Evolutionary conservation across 2,329 filamentous ascomycete genomes (phyloP).

Genomic region (Apiospora sp.): DNA sequence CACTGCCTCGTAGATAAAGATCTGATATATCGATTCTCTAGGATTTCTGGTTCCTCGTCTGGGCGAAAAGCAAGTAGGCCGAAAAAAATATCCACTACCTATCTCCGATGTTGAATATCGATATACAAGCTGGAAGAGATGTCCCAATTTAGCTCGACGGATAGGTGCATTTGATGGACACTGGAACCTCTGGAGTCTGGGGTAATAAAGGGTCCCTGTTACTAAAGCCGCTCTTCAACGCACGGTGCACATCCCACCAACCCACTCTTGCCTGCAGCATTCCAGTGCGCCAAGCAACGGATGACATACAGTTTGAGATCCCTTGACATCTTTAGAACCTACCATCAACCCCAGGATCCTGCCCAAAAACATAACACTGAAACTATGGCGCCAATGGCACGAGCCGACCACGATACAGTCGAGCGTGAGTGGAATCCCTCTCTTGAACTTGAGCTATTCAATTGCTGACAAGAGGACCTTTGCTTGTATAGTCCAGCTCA

Average conservation of each 20-base stretch:
- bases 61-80: too few species aligned
- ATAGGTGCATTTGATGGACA: background rate
- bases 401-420: constrained; percentile 44
- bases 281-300: constrained; percentile 7
- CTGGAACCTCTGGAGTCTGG: background rate
- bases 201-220: background rate
- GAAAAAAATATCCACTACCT: too few species aligned
- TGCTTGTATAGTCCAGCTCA: constrained; percentile 40
- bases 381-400: constrained; percentile 45
- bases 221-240: background rate
- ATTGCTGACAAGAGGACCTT: constrained; percentile 12
- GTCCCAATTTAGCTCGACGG: background rate
- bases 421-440: constrained; percentile 41
- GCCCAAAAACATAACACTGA: background rate
- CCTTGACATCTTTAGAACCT: background rate
- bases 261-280: constrained; percentile 17
- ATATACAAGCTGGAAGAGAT: background rate
- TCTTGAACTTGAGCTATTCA: background rate
- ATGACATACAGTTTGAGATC: background rate
- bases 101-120: too few species aligned
- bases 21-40: too few species aligned
- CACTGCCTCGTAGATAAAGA: too few species aligned
- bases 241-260: constrained; percentile 4
- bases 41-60: too few species aligned
- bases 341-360: background rate